Conservation (phyloP, 2,329 filamentous ascomycete genomes). For the Paraphoma sp. region DNA sequence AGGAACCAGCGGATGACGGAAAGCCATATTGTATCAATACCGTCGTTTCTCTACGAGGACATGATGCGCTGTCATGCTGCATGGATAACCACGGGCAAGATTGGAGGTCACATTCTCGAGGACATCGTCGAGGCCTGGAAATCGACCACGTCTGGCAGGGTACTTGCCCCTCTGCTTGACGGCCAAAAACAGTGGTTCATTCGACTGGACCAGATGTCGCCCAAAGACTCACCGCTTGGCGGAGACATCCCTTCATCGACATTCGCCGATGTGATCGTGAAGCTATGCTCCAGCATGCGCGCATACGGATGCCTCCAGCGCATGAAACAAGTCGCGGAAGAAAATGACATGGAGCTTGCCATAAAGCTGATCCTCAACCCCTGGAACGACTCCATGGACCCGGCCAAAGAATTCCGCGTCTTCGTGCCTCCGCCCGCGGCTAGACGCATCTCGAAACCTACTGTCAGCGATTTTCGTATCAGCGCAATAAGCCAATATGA, state of each 20-base stretch:
- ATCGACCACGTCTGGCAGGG: constrained; percentile 3
- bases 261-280: constrained; percentile 7
- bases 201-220: constrained; percentile 52
- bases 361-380: constrained; percentile 51
- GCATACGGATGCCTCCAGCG: constrained; percentile 43
- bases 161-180: constrained; percentile 6
- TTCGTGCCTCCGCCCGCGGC: constrained; percentile 50
- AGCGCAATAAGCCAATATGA: constrained; percentile 21
- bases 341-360: constrained; percentile 10
- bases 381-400: constrained; percentile 51
- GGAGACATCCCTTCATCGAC: constrained; percentile 1
- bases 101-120: background rate
- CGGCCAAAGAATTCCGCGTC: constrained; percentile 51
- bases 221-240: constrained; percentile 47
- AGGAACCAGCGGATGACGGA: constrained; percentile 41
- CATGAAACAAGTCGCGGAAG: constrained; percentile 23
- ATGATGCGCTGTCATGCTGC: constrained; percentile 27
- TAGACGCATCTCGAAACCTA: background rate
- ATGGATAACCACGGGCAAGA: constrained; percentile 4
- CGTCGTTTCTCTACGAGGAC: constrained; percentile 35
- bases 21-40: constrained; percentile 20
- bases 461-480: constrained; percentile 2
- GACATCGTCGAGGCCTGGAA: constrained; percentile 7
- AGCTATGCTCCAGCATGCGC: constrained; percentile 51
- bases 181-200: constrained; percentile 43